Evolutionary conservation across 2,329 filamentous ascomycete species (phyloP).

Genomic region (Colletotrichum sp.): DNA sequence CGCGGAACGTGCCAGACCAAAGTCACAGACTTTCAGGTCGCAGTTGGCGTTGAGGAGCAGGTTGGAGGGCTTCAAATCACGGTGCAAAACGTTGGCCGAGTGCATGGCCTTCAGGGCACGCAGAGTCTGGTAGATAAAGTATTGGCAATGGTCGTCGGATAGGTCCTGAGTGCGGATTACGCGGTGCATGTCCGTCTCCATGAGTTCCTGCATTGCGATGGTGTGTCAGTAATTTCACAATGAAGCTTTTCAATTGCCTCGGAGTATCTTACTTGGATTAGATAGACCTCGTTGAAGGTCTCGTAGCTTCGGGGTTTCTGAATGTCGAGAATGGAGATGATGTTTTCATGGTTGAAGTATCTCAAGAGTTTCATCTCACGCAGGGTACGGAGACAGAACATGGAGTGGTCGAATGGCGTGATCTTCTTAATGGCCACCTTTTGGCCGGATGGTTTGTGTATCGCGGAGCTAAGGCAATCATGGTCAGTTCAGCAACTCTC

Average conservation of each 20-base stretch:
- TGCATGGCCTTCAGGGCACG: conserved; percentile 99
- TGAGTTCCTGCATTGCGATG: conserved; percentile 72
- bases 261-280: conserved; percentile 78
- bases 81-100: conserved; percentile 96
- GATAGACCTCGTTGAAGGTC: conserved; percentile 95
- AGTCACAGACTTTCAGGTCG: conserved; percentile 98
- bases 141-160: conserved; percentile 99
- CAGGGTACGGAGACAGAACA: conserved; percentile 96
- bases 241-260: not conserved
- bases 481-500: not conserved
- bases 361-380: conserved; percentile 99
- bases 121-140: conserved; percentile 99
- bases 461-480: conserved; percentile 73
- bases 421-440: conserved; percentile 99
- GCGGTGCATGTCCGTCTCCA: conserved; percentile 99
- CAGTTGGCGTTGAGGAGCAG: conserved; percentile 97
- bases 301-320: conserved; percentile 98
- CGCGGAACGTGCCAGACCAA: conserved; percentile 92
- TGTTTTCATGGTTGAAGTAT: conserved; percentile 99
- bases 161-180: conserved; percentile 98
- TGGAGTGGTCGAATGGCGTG: conserved; percentile 97
- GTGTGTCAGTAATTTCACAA: conserved; percentile 18
- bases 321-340: conserved; percentile 99
- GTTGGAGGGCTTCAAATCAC: conserved; percentile 97
- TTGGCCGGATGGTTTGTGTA: conserved; percentile 97